Evolutionary conservation across 1,284 basidiomycete species (phyloP), one percentile per base, ranked within the genome.

Genomic region (Megacollybia platyphylla): DNA sequence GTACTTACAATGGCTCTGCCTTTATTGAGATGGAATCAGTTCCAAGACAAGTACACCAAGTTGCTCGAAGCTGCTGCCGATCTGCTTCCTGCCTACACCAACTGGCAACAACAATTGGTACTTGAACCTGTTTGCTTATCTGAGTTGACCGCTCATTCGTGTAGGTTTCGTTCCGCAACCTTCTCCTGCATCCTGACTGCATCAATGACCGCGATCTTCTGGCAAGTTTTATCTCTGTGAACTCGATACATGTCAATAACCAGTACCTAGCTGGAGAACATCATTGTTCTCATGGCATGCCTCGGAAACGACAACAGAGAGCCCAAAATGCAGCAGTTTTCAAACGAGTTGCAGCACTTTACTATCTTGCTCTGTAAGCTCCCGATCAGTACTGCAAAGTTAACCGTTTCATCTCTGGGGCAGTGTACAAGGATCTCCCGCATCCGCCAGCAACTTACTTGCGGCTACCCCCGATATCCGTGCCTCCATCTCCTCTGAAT

Each of bases 371-470:
- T 74, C 30, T 59, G 76, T 79, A 51, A 52, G 73, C 57, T 36
- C 34, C 30, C 28, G 27, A 40, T 44, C 45, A 11, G 38, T 42
- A 11, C 36, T 35, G 32, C 44, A 41, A 44, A 36, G 24, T 45
- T 50, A 43, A 54, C 49, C 36, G 41, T 44, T 36, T 41, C 44
- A 36, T 41, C 17, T 20, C 36, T 8, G 27, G 15, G 15, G 17
- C 50, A 75, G 72, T 77, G 15, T 81, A 76, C 58, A 73, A 74
- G 46, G 81, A 84, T 50, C 64, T 84, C 27, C 79, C 79, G 0
- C 82, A 84, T 47, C 82, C 82, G 6, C 71, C 79, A 2, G 60
- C 59, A 32, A 63, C 63, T 6, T 78, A 73, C 53, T 57, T 81
- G 45, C 57, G 54, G 11, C 47, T 53, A 42, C 40, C 52, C 13